Conservation (phyloP, 306 rosid genomes). For the Pyrus pyrifolia region DNA sequence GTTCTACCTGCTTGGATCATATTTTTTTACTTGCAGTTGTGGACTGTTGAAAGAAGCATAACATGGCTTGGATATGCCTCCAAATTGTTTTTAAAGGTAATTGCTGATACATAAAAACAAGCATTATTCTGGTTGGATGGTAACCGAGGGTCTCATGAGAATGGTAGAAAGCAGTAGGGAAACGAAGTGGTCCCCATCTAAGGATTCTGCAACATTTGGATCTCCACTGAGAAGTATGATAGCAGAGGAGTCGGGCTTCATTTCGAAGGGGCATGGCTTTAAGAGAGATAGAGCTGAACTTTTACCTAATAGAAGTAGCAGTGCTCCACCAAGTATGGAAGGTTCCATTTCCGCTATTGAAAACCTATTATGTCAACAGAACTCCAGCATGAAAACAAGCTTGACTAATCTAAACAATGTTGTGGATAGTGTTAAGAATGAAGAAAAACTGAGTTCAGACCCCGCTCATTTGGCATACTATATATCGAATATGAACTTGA, state of each 20-base stretch:
- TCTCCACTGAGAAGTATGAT: slow-evolving; percentile 27
- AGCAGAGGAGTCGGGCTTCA: slow-evolving; percentile 33
- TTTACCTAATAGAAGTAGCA: slow-evolving; percentile 52
- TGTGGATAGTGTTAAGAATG: slow-evolving; percentile 26
- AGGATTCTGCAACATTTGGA: slow-evolving; percentile 31
- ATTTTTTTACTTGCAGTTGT: background rate
- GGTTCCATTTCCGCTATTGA: slow-evolving; percentile 47
- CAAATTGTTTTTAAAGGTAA: background rate
- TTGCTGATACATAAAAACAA: background rate
- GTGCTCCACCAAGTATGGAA: slow-evolving; percentile 72
- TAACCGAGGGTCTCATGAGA: slow-evolving; percentile 49
- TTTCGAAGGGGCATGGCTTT: slow-evolving; percentile 25
- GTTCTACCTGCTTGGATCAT: background rate
- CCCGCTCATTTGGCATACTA: slow-evolving; percentile 49
- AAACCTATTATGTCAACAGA: slow-evolving; percentile 35
- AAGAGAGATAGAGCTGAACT: slow-evolving; percentile 14
- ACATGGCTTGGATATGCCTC: slow-evolving; percentile 1
- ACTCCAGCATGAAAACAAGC: slow-evolving; percentile 23
- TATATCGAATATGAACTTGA: slow-evolving; percentile 54
- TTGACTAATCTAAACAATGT: slow-evolving; percentile 23
- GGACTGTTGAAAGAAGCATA: background rate
- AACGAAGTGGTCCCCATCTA: slow-evolving; percentile 38
- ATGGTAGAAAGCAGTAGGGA: slow-evolving; percentile 41
- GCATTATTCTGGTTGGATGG: slow-evolving; percentile 26
- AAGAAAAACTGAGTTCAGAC: slow-evolving; percentile 42